Conservation (phyloP, 805 yeast species). For the Blastobotrys terrestris region DNA sequence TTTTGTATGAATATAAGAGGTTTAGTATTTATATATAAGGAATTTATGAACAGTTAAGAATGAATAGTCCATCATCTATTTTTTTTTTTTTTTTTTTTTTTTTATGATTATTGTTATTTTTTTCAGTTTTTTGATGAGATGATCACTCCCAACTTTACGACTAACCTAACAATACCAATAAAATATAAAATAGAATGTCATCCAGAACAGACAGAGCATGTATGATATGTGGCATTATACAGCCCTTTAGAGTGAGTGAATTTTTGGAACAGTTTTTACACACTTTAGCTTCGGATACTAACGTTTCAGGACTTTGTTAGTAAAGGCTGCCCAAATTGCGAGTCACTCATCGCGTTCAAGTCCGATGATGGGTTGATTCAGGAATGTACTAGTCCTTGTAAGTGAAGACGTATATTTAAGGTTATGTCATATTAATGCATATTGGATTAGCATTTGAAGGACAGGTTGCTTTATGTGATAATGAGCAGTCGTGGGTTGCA, state of each 20-base stretch:
- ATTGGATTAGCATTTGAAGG: conserved; percentile 68
- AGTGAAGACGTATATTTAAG: conserved; percentile 9
- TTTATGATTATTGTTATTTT: background rate
- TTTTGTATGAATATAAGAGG: background rate
- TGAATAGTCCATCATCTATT: too few species aligned
- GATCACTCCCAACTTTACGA: background rate
- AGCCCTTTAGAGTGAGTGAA: conserved; percentile 54
- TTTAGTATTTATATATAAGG: background rate
- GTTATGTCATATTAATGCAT: background rate
- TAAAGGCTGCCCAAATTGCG: conserved; percentile 96
- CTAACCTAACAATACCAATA: background rate
- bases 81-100: conserved; percentile 3
- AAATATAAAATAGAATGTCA: conserved; percentile 27
- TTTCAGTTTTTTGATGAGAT: background rate
- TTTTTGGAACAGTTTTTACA: too few species aligned
- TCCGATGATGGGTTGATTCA: conserved; percentile 79
- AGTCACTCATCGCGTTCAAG: conserved; percentile 67
- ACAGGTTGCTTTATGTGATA: conserved; percentile 80
- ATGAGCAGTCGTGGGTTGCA: conserved; percentile 67
- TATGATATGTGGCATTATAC: conserved; percentile 92
- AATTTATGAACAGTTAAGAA: background rate
- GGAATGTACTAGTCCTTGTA: conserved; percentile 87
- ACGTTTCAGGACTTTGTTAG: conserved; percentile 53
- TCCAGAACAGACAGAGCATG: conserved; percentile 85
- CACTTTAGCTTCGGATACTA: background rate